Conservation (phyloP, 2,329 filamentous ascomycete genomes). For the Ilyonectria destructans region DNA sequence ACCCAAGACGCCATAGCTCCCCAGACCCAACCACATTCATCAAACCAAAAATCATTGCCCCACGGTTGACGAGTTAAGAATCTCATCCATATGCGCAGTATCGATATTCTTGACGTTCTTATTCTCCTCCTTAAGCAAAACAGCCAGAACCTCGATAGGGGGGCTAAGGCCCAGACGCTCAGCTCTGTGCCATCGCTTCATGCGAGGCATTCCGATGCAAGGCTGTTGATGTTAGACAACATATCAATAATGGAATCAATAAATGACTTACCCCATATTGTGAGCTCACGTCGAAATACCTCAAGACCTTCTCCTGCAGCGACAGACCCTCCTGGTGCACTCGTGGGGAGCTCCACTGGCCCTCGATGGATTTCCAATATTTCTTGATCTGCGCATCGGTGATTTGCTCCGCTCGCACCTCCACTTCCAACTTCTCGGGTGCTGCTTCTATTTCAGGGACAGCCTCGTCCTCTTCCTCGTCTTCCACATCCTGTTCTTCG, state of each 20-base stretch:
- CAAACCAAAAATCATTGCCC: slow-evolving; percentile 51
- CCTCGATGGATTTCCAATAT: slow-evolving; percentile 86
- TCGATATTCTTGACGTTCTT: slow-evolving; percentile 70
- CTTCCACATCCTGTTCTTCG: slow-evolving; percentile 43
- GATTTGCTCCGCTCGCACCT: slow-evolving; percentile 75
- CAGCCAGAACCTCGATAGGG: slow-evolving; percentile 90
- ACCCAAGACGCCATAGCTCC: slow-evolving; percentile 44
- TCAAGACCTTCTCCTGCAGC: slow-evolving; percentile 86
- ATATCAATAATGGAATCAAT: not conserved
- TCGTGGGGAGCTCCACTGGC: slow-evolving; percentile 75
- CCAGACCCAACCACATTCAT: slow-evolving; percentile 28
- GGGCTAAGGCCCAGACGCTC: slow-evolving; percentile 87
- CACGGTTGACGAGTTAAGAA: slow-evolving; percentile 67
- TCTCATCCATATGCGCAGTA: slow-evolving; percentile 82
- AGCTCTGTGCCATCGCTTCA: slow-evolving; percentile 91
- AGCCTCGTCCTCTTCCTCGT: slow-evolving; percentile 49
- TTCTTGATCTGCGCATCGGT: slow-evolving; percentile 78
- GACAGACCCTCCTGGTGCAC: slow-evolving; percentile 85
- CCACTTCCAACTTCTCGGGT: slow-evolving; percentile 64
- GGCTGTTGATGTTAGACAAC: slow-evolving; percentile 71
- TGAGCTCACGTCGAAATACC: slow-evolving; percentile 92
- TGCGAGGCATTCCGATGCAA: slow-evolving; percentile 86
- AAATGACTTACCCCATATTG: slow-evolving; percentile 89
- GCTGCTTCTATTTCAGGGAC: slow-evolving; percentile 46
- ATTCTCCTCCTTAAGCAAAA: slow-evolving; percentile 81